Evolutionary conservation across 2,329 filamentous ascomycete genomes (phyloP).

Genomic region (Colletotrichum spaethianum): DNA sequence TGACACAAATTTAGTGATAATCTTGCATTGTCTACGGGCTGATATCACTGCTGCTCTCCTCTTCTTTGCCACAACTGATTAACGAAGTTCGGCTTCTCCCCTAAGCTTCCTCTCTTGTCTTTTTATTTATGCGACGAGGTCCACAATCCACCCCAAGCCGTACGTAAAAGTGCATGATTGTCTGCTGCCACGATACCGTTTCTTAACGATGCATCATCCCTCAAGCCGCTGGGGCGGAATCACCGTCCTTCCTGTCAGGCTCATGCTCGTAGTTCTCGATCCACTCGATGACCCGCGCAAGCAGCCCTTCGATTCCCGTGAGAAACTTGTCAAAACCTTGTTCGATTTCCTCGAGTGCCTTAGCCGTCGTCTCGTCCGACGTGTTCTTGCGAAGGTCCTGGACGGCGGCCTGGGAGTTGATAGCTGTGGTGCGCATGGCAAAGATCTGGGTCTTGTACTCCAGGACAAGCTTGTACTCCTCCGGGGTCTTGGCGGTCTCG

Average conservation of each 20-base stretch:
- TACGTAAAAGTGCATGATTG: too few species aligned
- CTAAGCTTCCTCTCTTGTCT: not conserved
- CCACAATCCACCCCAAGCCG: too few species aligned
- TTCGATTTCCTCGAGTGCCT: not conserved
- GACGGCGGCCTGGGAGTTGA: not conserved
- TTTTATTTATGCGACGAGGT: not conserved
- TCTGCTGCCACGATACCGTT: not conserved
- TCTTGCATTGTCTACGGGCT: too few species aligned
- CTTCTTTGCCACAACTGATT: too few species aligned
- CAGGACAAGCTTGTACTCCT: not conserved
- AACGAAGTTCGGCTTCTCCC: too few species aligned
- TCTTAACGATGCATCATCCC: not conserved
- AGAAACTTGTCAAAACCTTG: not conserved
- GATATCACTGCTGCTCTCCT: too few species aligned
- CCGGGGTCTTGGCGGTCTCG: not conserved
- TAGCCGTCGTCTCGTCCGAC: not conserved
- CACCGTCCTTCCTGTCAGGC: too few species aligned
- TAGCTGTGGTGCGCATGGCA: not conserved
- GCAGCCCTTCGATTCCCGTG: not conserved
- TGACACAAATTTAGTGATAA: too few species aligned
- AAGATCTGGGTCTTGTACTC: not conserved
- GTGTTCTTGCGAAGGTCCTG: not conserved
- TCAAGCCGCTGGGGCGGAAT: not conserved
- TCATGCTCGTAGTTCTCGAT: not conserved
- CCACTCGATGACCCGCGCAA: not conserved